These are phyloP conservation scores for Amanita rubescens DNA, from an alignment of 768 basidiomycete genomes.

Conservation along the genomic window DNA sequence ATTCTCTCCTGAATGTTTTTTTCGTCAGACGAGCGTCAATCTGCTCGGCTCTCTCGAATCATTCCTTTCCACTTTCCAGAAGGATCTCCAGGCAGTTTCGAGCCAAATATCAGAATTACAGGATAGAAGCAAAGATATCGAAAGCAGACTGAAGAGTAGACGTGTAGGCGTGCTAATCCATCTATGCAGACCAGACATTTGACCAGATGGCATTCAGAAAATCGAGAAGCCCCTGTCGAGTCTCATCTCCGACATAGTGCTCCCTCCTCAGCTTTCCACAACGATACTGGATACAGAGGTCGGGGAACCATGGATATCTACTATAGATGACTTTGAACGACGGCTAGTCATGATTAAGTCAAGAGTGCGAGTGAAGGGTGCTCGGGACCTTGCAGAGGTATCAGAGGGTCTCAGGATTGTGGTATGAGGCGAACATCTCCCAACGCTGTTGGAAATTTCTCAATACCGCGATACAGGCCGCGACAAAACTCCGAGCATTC, in stretches of 20 bases:
- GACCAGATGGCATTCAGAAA: constrained; percentile 41
- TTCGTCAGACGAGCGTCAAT: constrained; percentile 67
- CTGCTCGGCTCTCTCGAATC: constrained; percentile 83
- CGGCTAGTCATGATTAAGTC: constrained; percentile 60
- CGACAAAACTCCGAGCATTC: constrained; percentile 82
- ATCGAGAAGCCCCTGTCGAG: constrained; percentile 84
- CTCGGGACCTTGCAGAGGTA: constrained; percentile 75
- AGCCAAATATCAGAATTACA: constrained; percentile 96
- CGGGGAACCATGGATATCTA: constrained; percentile 81
- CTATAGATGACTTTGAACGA: constrained; percentile 74
- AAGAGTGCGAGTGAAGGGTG: constrained; percentile 80
- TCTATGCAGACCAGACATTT: neutral
- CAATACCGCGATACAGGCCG: constrained; percentile 49
- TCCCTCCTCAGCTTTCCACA: constrained; percentile 72
- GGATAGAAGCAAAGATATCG: constrained; percentile 84
- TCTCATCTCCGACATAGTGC: constrained; percentile 71
- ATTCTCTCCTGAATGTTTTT: constrained; percentile 5
- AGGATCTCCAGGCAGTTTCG: constrained; percentile 88
- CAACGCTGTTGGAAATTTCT: neutral
- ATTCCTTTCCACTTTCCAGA: constrained; percentile 94
- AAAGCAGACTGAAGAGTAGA: constrained; percentile 75
- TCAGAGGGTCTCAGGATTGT: constrained; percentile 84
- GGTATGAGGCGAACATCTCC: constrained; percentile 36
- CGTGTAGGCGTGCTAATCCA: constrained; percentile 44
- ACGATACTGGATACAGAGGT: constrained; percentile 81